phyloP scores from a whole-genome alignment of 2,329 filamentous ascomycete species.

The Ophiostoma himal-ulmi region DNA sequence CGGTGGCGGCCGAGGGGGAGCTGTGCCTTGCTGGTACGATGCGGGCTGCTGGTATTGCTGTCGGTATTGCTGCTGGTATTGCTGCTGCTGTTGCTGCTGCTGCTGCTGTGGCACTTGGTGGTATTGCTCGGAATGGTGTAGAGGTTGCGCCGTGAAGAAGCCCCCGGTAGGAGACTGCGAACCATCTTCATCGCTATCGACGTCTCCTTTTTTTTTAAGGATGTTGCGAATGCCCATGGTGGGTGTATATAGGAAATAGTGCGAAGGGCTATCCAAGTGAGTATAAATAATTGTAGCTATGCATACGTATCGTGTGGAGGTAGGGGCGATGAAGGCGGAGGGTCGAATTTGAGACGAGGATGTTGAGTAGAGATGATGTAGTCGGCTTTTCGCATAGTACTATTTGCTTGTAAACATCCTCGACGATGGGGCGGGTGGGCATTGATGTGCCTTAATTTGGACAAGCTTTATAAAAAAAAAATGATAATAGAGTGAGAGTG shows the following conservation, averaged over 20 bases:
- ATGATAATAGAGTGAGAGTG: neutral
- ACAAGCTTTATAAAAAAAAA: neutral
- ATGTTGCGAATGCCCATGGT: conserved; percentile 23
- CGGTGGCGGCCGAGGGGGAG: conserved; percentile 30
- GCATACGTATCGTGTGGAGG: neutral
- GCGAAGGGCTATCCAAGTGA: neutral
- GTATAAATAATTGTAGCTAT: neutral
- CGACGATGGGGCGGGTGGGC: too few species aligned
- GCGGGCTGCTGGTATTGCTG: neutral
- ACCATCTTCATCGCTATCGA: conserved; percentile 14
- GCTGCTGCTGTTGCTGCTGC: neutral
- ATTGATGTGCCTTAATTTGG: neutral
- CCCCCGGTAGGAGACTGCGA: neutral
- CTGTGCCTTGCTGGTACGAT: conserved; percentile 7
- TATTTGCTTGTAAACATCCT: neutral
- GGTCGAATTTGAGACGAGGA: too few species aligned
- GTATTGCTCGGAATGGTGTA: conserved; percentile 3
- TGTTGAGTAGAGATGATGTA: too few species aligned
- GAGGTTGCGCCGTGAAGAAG: neutral
- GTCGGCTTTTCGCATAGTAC: neutral
- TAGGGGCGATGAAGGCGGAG: too few species aligned
- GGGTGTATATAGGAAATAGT: neutral
- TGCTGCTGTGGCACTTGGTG: conserved; percentile 12
- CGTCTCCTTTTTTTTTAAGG: conserved; percentile 22
- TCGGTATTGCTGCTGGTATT: neutral